Base-by-base conservation (phyloP, 2,329 filamentous ascomycete genomes). In the Botrytis tulipae region DNA sequence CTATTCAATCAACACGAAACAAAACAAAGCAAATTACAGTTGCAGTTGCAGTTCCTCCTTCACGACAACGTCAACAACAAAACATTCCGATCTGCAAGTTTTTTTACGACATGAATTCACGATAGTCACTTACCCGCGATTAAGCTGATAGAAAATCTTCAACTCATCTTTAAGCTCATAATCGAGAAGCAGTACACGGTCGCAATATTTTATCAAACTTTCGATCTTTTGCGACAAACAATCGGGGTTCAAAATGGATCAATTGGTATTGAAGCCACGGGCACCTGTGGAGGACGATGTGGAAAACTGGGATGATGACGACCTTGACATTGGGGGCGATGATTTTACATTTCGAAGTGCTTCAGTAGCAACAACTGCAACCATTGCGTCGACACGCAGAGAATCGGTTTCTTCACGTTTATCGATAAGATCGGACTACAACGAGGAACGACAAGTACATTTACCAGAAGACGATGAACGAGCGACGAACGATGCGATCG, bases 391-490 rank as follows among this genome's bases (percentile, higher is more conserved):
- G 74, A 87, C 89, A 75, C 88, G 89, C 75, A 89, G 93, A 76
- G 92, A 94, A 79, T 94, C 92, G 29, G 89, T 92, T 73, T 97
- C 95, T 1, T 76, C 68, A 51, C 67, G 73, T 35, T 59, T 73
- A 40, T 76, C 73, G 9, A 70, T 54, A 29, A 61, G 68, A 61
- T 75, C 71, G n/a, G 73, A 74, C 37, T 72, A 72, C 22, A 72
- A 68, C 60, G 94, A 97, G 79, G 94, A 97, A 82, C 94, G 91
- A 85, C 94, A 98, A 78, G 88, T 98, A 35, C 89, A 95, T 77
- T 85, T 98, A 44, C 91, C 93, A 3, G 93, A 91, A 67, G 92
- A 96, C 81, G 95, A 98, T 81, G 93, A 97, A 79, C 88, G 89
- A 76, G 93, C 93, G 1, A 97, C 92, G 16, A 84, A 91, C 78